Conservation (phyloP, 2,329 filamentous ascomycete genomes). For the Sclerotiophoma versabilis region DNA sequence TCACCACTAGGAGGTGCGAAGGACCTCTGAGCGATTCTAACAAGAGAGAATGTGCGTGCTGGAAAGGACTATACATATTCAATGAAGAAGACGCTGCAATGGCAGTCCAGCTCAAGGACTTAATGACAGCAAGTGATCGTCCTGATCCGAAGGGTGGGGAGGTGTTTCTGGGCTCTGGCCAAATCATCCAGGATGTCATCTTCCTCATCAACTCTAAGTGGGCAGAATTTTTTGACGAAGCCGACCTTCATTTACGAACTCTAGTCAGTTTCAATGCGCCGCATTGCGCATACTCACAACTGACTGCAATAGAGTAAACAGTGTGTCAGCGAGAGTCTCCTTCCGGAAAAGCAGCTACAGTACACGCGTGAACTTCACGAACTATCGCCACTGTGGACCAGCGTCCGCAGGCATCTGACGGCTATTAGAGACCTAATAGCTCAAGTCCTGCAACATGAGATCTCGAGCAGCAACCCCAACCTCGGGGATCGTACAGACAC, state of each 20-base stretch:
- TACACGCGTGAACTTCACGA: conserved; percentile 18
- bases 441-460: conserved; percentile 13
- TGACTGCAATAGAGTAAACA: conserved; percentile 10
- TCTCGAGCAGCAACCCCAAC: background rate
- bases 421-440: conserved; percentile 13
- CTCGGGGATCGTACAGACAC: background rate
- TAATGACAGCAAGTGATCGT: conserved; percentile 3
- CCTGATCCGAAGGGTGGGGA: background rate
- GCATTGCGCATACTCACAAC: background rate
- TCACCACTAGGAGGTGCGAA: too few relatives aligned
- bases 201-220: conserved; percentile 4
- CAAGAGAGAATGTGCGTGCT: too few relatives aligned
- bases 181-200: conserved; percentile 14
- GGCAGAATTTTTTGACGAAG: conserved; percentile 14
- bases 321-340: conserved; percentile 14
- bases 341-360: conserved; percentile 11
- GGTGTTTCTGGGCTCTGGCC: conserved; percentile 5
- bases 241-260: conserved; percentile 6
- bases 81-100: conserved; percentile 9
- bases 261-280: background rate
- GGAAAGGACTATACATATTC: conserved; percentile 11
- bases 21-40: too few relatives aligned
- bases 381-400: conserved; percentile 18
- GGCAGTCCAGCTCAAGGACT: background rate
- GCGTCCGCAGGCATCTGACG: conserved; percentile 15